Base-by-base conservation (phyloP, 1,284 basidiomycete species). In the Xerocomus amazonicus region DNA sequence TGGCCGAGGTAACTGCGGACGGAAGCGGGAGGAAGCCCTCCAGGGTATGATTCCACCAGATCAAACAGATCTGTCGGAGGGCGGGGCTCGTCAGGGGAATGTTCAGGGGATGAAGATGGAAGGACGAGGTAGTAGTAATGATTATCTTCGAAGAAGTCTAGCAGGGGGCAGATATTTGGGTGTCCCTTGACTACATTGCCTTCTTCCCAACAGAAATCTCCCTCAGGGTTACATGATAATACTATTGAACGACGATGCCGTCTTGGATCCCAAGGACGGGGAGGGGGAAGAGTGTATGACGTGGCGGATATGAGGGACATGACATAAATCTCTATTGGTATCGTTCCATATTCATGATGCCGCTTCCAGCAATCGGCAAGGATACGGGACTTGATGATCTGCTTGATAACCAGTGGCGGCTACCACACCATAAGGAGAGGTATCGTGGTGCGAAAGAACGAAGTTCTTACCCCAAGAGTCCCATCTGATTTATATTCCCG, bases 321-420 rank as follows among this genome's bases (percentile, higher is more conserved):
- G 56, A 99, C 96, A 68, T 97, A 97, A 36, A 99, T 97, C 73
- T 99, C 97, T 70, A 98, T 95, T 7, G 97, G 96, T 59, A 99
- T 97, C 1, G 96, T 97, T 35, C 97, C 97, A 62, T 92, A 82
- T 53, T 88, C 83, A 36, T 92, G 90, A 68, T 99, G 97, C 63
- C 90, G 87, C 76, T 97, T 97, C 97, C 97, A 99, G 67, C 95
- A 99, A 72, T 99, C 96, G 17, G 96, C 97, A 43, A 99, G 79
- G 54, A 99, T 99, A 46, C 95, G 89, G 50, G 92, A 94, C 72
- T 99, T 99, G 77, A 98, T 96, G 63, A 99, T 88, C 69, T 97
- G 96, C 67, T 99, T 99, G 74, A 98, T 94, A 58, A 98, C 87
- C 49, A 97, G 73, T 16, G 81, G 79, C 28, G 85, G 80, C 83